Conservation (phyloP, 1,139 yeast species). For the Tardiomyces blankii region DNA sequence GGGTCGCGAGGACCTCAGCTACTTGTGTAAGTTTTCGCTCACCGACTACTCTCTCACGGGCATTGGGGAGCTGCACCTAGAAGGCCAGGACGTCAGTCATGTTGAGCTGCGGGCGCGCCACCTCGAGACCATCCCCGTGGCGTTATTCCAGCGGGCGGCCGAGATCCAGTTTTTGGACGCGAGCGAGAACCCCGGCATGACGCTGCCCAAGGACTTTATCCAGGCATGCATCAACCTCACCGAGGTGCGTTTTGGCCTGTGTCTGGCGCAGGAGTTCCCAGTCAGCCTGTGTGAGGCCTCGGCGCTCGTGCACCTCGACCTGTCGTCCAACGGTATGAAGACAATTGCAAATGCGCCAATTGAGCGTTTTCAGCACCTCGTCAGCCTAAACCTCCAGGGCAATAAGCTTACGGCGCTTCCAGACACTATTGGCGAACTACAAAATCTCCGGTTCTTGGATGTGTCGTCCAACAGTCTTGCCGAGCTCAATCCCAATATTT, state of each 20-base stretch:
- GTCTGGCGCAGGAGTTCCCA: conserved; percentile 69
- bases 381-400: conserved; percentile 39
- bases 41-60: conserved; percentile 47
- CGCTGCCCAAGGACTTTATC: conserved; percentile 74
- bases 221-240: conserved; percentile 69
- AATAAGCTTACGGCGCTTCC: conserved; percentile 67
- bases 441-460: conserved; percentile 49
- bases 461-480: conserved; percentile 72
- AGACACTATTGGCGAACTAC: conserved; percentile 43
- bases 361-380: conserved; percentile 17
- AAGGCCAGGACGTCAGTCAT: conserved; percentile 58
- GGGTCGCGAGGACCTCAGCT: conserved; percentile 83
- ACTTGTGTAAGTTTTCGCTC: conserved; percentile 73
- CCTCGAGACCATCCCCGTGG: conserved; percentile 74
- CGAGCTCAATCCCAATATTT: conserved; percentile 59
- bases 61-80: conserved; percentile 53
- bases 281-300: conserved; percentile 58
- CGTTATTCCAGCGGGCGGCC: conserved; percentile 65
- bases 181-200: conserved; percentile 70
- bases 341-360: conserved; percentile 22
- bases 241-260: conserved; percentile 56
- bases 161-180: conserved; percentile 61
- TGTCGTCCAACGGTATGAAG: conserved; percentile 31
- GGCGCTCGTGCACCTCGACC: conserved; percentile 55
- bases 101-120: conserved; percentile 68